A percentile compares a stretch with the other conserved stretches of the same genome.
Evolutionary conservation across 148 eudicot genomes (phyloP).

Genomic region (Diospyros lotus): DNA sequence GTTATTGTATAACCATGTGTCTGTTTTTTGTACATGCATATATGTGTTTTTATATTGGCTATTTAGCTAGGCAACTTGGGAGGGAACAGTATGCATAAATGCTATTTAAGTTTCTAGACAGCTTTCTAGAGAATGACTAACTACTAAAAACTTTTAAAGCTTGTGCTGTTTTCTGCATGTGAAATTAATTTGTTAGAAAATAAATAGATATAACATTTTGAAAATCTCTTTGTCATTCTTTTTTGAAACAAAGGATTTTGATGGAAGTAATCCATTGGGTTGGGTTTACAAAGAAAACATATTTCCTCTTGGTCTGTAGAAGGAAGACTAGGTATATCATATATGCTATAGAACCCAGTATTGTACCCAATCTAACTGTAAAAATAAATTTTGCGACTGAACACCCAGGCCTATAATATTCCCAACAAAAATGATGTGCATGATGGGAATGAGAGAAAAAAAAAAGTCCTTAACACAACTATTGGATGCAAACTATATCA

Average conservation of each 20-base stretch:
- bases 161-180: too few relatives aligned
- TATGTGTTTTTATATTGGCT: not conserved
- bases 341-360: not conserved
- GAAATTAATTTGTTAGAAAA: not conserved
- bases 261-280: not conserved
- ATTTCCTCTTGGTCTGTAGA: not conserved
- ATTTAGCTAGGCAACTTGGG: not conserved
- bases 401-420: not conserved
- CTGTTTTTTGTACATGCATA: not conserved
- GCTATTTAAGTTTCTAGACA: too few relatives aligned
- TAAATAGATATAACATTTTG: not conserved
- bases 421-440: not conserved
- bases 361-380: too few relatives aligned
- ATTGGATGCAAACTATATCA: not conserved
- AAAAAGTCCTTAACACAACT: not conserved
- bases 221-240: not conserved
- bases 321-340: not conserved
- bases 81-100: not conserved
- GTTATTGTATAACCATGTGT: not conserved
- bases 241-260: not conserved
- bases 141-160: too few relatives aligned
- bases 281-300: not conserved
- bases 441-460: not conserved
- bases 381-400: too few relatives aligned
- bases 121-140: too few relatives aligned